These are phyloP conservation scores for Lactifluus pinguis DNA, from an alignment of 768 basidiomycete genomes.

Conservation along the genomic window DNA sequence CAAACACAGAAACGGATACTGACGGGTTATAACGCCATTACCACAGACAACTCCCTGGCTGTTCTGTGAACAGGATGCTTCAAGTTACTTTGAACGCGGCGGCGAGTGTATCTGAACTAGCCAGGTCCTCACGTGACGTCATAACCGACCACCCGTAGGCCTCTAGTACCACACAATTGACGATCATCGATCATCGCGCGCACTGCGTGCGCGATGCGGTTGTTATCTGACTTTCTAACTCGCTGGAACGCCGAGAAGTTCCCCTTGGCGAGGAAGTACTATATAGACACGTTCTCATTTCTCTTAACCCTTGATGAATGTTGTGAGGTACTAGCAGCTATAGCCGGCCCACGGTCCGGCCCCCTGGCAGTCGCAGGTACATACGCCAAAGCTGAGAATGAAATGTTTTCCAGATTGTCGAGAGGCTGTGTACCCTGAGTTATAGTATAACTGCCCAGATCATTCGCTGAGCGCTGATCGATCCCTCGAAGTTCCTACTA, in stretches of 20 bases:
- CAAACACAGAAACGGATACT: not conserved
- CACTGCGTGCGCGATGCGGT: conserved; percentile 91
- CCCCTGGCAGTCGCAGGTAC: too few relatives aligned
- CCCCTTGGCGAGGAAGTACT: conserved; percentile 79
- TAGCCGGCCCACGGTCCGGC: too few relatives aligned
- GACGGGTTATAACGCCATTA: too few relatives aligned
- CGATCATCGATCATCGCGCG: conserved; percentile 97
- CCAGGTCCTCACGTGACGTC: conserved; percentile 51
- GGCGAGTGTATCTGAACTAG: conserved; percentile 76
- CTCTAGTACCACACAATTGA: conserved; percentile 55
- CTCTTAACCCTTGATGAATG: too few relatives aligned
- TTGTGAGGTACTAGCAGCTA: too few relatives aligned
- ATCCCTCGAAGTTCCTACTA: too few relatives aligned
- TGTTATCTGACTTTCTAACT: conserved; percentile 99
- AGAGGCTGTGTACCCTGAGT: too few relatives aligned
- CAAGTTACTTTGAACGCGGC: conserved; percentile 89
- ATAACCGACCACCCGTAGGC: conserved; percentile 76
- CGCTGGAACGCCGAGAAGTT: conserved; percentile 91
- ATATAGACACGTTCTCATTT: conserved; percentile 23
- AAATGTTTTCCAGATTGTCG: too few relatives aligned
- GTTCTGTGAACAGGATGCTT: conserved; percentile 82
- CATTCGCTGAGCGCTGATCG: too few relatives aligned
- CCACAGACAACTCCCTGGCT: conserved; percentile 47
- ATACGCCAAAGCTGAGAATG: too few relatives aligned
- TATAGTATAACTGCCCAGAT: too few relatives aligned